Evolutionary conservation across 2,329 filamentous ascomycete species (phyloP).

Genomic region (Phialophora macrospora): DNA sequence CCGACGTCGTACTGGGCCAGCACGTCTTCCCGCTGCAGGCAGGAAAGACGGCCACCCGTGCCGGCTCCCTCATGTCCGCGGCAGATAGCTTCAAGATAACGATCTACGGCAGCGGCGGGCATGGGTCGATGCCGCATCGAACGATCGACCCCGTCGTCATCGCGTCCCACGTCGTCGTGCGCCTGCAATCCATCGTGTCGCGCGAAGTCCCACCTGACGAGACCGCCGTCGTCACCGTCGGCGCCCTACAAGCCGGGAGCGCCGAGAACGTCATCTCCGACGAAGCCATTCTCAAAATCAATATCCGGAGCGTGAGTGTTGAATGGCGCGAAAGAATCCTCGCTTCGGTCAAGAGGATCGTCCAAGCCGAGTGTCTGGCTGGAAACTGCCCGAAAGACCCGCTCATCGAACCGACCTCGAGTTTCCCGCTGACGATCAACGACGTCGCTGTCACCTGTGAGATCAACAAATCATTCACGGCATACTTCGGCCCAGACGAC

Average conservation of each 20-base stretch:
- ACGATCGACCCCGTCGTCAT: constrained; percentile 64
- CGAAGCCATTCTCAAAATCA: constrained; percentile 59
- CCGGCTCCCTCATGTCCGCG: constrained; percentile 51
- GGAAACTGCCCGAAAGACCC: constrained; percentile 56
- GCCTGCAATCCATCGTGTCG: constrained; percentile 64
- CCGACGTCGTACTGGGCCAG: constrained; percentile 62
- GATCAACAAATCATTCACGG: constrained; percentile 53
- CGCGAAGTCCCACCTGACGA: constrained; percentile 61
- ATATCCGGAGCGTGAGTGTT: constrained; percentile 57
- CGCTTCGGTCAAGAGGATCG: constrained; percentile 57
- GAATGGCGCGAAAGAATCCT: constrained; percentile 56
- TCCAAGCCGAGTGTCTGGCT: constrained; percentile 61
- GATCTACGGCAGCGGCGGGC: constrained; percentile 63
- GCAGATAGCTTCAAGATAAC: constrained; percentile 57
- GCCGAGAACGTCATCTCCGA: constrained; percentile 66
- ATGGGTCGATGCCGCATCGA: constrained; percentile 62
- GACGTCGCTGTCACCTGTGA: constrained; percentile 51
- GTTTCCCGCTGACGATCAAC: constrained; percentile 62
- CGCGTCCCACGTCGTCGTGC: constrained; percentile 60
- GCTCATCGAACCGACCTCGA: constrained; percentile 52
- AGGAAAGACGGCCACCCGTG: constrained; percentile 47
- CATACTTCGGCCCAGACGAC: constrained; percentile 50
- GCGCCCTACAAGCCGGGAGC: constrained; percentile 62
- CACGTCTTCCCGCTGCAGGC: constrained; percentile 59
- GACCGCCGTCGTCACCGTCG: constrained; percentile 63